Evolutionary conservation across 2,329 filamentous ascomycete species (phyloP), one percentile per base, ranked within the genome.

Genomic region (Trichoderma sp.): DNA sequence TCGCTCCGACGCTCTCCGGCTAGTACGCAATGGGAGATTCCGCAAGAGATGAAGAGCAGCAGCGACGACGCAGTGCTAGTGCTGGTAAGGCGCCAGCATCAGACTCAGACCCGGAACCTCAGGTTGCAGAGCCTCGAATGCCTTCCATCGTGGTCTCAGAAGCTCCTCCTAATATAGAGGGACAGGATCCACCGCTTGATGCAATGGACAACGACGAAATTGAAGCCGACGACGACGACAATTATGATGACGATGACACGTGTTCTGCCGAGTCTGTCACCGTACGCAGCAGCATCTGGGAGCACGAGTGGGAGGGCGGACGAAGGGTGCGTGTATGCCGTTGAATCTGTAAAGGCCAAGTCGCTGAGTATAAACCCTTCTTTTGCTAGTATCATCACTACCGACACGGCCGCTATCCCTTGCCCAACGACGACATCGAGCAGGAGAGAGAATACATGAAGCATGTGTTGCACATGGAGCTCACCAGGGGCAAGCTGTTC

Each of bases 341-440:
- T 19, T 39, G 27, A 34, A 17, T 22, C 3, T 5, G 7, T 13
- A 12, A 8, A n/a, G 29, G 29, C 13, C 22, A 29, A 42, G 6
- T 63, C 17, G 17, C 50, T 69, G 29, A 67, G 53, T 32, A 6
- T 2, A 32, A 13, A 10, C 19, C 29, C 13, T 4, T 3, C 19
- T 45, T 12, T 39, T 67, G 13, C 59, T 48, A 69, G 68, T 80
- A 80, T 52, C 78, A 80, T 68, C 70, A 72, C 12, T 80, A 77
- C 67, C 74, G 74, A n/a, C 70, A 77, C 57, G 76, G 74, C 5
- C 70, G 73, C 9, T 80, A 79, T 60, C 76, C 78, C 1, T 74
- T 80, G n/a, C 78, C 79, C n/a, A 80, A 80, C 70, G 77, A 80
- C 69, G 77, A 79, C 17, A 52, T 69, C 5, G 80, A 81, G 70